Percentiles rank a stretch among this genome's conserved stretches.
Conservation (phyloP, 2,329 filamentous ascomycete genomes). For the Gnomoniopsis smithogilvyi region DNA sequence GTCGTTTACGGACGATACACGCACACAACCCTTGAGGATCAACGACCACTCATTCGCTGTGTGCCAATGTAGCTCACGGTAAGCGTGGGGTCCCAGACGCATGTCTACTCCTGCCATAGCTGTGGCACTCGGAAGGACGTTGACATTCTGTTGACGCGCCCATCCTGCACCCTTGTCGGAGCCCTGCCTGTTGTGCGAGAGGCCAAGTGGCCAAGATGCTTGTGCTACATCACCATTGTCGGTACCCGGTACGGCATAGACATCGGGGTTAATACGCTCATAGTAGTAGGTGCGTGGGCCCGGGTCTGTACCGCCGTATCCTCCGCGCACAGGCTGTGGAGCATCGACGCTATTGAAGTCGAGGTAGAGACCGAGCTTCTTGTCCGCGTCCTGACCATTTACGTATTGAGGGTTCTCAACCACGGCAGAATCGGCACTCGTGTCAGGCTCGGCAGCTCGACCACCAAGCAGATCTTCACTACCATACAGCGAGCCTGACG, state of each 20-base stretch:
- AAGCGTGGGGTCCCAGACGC: conserved; percentile 53
- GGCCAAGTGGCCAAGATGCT: conserved; percentile 52
- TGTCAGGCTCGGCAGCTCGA: conserved; percentile 33
- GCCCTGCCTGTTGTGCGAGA: conserved; percentile 47
- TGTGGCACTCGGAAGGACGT: conserved; percentile 45
- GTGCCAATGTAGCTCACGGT: conserved; percentile 64
- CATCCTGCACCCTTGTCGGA: conserved; percentile 43
- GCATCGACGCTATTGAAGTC: conserved; percentile 49
- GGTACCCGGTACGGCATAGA: conserved; percentile 50
- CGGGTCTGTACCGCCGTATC: conserved; percentile 45
- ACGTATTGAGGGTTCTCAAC: conserved; percentile 39
- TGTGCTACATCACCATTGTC: conserved; percentile 46
- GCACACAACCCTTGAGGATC: conserved; percentile 50
- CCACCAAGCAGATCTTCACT: conserved; percentile 37
- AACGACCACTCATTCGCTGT: conserved; percentile 50
- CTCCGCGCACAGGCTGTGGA: conserved; percentile 55
- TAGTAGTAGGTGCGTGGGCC: conserved; percentile 45
- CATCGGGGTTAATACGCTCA: conserved; percentile 52
- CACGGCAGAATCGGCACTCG: conserved; percentile 34
- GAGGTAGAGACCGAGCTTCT: conserved; percentile 48
- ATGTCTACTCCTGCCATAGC: conserved; percentile 58
- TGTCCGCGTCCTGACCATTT: conserved; percentile 47
- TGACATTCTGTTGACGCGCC: conserved; percentile 51
- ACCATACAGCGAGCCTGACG: conserved; percentile 39
- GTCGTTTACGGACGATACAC: conserved; percentile 49